Base-by-base conservation (phyloP, 768 basidiomycete species). In the Leccinum subgranulosum region DNA sequence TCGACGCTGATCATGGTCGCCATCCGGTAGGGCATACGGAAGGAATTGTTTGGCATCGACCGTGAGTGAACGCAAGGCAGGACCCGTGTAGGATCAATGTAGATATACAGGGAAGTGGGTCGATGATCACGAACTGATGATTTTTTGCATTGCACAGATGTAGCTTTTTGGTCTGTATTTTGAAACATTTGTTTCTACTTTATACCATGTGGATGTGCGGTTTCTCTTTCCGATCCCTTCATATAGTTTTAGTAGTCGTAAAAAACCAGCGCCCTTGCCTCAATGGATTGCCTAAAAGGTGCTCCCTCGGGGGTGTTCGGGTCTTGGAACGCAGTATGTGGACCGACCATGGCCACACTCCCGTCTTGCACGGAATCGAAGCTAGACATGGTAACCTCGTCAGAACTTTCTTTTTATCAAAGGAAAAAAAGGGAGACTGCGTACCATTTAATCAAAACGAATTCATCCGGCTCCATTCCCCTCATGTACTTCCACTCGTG, bases 361-460 rank as follows among this genome's bases (percentile, higher is more conserved):
- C 72, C 73, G 47, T 74, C 75, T 50, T 69, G 67, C 39, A 71
- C 54, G 10, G 74, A 76, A 51, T 74, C 71, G 51, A 74, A 69
- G 50, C 74, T 74, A 56, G 28, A 34, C 4, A 14, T 19, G 6
- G 11, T 15, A 6, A 2, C 5, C 28, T 17, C 12, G 48, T 61
- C 45, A 56, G 29, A 19, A 6, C 2, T 11, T 41, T 41, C 2
- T 7, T 25, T 25, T 2, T 17, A 14, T 33, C 31, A 33, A 19
- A 41, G 14, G 3, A 9, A 29, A 4, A 29, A 4, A 9, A 43
- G 27, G 51, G 12, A 19, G 19, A 34, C 8, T 19, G 59, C 74
- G 25, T 50, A 81, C 79, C 80, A 81, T 61, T 81, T 81, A 54
- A 81, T 78, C 51, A 81, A 62, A 21, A 76, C 77, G 43, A 72